Evolutionary conservation across 257 asterid genomes (phyloP).

Genomic region (Lycium ferocissimum): DNA sequence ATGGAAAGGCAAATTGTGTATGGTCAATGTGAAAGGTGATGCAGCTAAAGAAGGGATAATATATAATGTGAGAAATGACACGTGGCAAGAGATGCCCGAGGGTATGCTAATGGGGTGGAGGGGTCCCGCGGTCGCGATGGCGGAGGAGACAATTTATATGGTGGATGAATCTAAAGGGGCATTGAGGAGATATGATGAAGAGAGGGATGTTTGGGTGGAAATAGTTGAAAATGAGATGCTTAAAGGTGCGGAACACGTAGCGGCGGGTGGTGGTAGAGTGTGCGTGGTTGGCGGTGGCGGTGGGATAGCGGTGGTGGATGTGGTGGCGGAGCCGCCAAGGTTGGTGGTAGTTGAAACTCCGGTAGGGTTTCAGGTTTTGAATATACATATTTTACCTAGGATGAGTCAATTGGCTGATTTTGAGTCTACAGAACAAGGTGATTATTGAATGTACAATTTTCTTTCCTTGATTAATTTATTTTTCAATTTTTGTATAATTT

Average conservation of each 20-base stretch:
- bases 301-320: conserved; percentile 67
- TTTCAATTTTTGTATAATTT: background rate
- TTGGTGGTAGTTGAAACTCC: conserved; percentile 69
- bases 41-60: conserved; percentile 62
- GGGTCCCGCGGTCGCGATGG: conserved; percentile 80
- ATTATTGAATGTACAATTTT: background rate
- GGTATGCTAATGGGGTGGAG: conserved; percentile 70
- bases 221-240: conserved; percentile 47
- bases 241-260: conserved; percentile 62
- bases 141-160: conserved; percentile 62
- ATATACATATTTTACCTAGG: conserved; percentile 72
- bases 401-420: conserved; percentile 31
- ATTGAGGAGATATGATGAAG: conserved; percentile 55
- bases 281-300: conserved; percentile 61
- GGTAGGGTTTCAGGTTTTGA: conserved; percentile 49
- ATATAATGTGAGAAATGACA: conserved; percentile 47
- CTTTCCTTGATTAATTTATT: background rate
- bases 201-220: conserved; percentile 60
- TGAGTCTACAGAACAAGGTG: background rate
- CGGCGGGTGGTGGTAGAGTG: conserved; percentile 68
- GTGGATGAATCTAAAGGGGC: conserved; percentile 73
- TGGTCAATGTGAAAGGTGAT: conserved; percentile 77
- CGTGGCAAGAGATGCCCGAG: conserved; percentile 64
- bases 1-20: conserved; percentile 81
- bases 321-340: conserved; percentile 48